These are phyloP conservation scores for Bauhinia variegata DNA, from an alignment of 306 rosid genomes.

Conservation along the genomic window DNA sequence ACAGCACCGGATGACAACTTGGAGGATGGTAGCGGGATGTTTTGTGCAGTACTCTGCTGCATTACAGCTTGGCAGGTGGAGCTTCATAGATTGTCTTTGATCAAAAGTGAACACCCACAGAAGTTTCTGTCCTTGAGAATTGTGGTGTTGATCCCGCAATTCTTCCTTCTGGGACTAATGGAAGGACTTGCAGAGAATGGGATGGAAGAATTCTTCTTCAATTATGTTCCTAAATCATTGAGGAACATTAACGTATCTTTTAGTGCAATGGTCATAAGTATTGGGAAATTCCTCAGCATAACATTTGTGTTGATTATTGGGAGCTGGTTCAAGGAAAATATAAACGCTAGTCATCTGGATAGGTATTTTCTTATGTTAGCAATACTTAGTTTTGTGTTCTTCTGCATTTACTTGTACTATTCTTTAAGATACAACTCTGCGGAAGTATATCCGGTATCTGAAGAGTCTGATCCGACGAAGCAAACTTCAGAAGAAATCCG, in stretches of 20 bases:
- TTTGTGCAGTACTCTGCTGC: background rate
- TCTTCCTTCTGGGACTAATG: background rate
- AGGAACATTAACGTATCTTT: background rate
- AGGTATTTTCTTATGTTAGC: background rate
- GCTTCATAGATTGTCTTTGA: background rate
- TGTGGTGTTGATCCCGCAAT: background rate
- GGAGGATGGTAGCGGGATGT: background rate
- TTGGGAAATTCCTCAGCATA: background rate
- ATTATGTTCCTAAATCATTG: background rate
- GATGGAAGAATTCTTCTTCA: background rate
- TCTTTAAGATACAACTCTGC: no score
- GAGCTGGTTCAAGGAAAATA: background rate
- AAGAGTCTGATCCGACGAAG: no score
- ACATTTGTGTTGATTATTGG: background rate
- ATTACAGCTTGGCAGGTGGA: background rate
- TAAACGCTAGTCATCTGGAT: background rate
- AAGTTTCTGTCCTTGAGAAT: background rate
- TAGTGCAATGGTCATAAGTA: background rate
- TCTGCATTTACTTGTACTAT: background rate
- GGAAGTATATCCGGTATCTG: no score
- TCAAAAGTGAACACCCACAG: background rate
- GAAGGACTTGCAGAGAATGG: no score
- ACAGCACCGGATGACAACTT: background rate
- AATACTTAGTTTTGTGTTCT: background rate
- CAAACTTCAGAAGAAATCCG: no score